A percentile compares a stretch with the other conserved stretches of the same genome.
phyloP scores from a whole-genome alignment of 306 rosid genomes.

The Erythrophleum fordii region DNA sequence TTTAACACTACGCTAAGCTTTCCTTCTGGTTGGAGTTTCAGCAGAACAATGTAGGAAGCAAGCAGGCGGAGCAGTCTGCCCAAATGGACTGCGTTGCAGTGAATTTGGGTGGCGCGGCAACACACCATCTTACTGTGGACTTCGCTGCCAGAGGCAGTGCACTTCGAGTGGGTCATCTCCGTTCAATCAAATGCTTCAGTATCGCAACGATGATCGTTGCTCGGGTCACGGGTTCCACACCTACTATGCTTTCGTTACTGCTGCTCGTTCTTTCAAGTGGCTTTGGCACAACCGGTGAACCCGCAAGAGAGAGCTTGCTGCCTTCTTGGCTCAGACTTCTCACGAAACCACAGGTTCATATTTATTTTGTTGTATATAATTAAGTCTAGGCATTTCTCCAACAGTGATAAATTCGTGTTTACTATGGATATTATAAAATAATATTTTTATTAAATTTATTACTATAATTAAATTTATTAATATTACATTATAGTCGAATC shows the following conservation, averaged over 20 bases:
- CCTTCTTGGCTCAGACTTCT: conserved; percentile 75
- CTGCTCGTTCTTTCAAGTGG: conserved; percentile 47
- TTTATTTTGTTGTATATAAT: too few species aligned
- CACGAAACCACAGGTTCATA: conserved; percentile 56
- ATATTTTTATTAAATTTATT: too few species aligned
- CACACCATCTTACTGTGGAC: conserved; percentile 38
- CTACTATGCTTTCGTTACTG: conserved; percentile 57
- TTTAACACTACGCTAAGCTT: neutral
- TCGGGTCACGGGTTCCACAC: conserved; percentile 43
- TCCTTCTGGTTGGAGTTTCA: neutral
- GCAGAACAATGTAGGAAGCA: conserved; percentile 63
- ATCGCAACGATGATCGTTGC: conserved; percentile 47
- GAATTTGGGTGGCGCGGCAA: conserved; percentile 50
- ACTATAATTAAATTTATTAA: too few species aligned
- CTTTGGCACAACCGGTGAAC: conserved; percentile 51
- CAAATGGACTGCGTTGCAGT: conserved; percentile 57
- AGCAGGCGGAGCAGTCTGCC: conserved; percentile 52
- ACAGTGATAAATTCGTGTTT: too few species aligned
- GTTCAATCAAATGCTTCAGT: conserved; percentile 52
- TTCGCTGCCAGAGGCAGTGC: conserved; percentile 59
- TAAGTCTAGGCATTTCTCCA: too few species aligned
- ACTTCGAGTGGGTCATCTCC: too few species aligned
- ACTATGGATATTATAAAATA: too few species aligned
- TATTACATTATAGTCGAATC: too few species aligned
- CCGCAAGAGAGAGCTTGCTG: conserved; percentile 61